Percentiles rank a stretch among this genome's conserved stretches.
phyloP scores from a whole-genome alignment of 805 yeast genomes.

The Pichia eremophila region DNA sequence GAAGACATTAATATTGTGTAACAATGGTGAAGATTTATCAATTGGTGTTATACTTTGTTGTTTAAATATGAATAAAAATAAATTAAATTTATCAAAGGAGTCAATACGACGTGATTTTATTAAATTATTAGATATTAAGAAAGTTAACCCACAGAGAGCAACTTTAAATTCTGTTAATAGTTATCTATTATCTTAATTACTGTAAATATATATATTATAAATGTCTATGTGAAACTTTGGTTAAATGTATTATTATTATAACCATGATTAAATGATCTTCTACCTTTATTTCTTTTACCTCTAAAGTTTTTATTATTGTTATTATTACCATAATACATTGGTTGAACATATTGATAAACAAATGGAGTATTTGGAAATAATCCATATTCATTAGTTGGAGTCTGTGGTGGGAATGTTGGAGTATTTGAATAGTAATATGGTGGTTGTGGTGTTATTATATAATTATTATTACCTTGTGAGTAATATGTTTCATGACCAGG shows the following conservation, averaged over 20 bases:
- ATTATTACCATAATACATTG: too few species aligned
- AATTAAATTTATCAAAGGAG: conserved; percentile 17
- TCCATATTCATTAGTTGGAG: too few species aligned
- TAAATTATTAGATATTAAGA: conserved; percentile 32
- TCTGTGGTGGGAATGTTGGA: too few species aligned
- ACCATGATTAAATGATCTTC: not conserved
- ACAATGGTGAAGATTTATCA: conserved; percentile 57
- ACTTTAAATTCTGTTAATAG: conserved; percentile 66
- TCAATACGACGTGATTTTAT: conserved; percentile 42
- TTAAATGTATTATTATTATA: too few species aligned
- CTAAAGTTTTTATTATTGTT: not conserved
- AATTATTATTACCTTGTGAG: too few species aligned
- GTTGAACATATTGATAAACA: too few species aligned
- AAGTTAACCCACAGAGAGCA: conserved; percentile 67
- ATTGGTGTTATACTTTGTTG: conserved; percentile 48
- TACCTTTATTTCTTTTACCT: not conserved
- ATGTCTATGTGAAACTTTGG: too few species aligned
- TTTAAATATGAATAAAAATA: conserved; percentile 36
- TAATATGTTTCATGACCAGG: too few species aligned
- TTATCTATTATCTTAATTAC: conserved; percentile 35
- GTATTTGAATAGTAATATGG: too few species aligned
- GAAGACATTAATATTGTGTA: conserved; percentile 44
- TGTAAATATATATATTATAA: too few species aligned
- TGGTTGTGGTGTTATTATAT: too few species aligned
- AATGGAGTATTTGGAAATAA: too few species aligned